Evolutionary conservation across 306 rosid species (phyloP).

Genomic region (Mucuna pruriens): DNA sequence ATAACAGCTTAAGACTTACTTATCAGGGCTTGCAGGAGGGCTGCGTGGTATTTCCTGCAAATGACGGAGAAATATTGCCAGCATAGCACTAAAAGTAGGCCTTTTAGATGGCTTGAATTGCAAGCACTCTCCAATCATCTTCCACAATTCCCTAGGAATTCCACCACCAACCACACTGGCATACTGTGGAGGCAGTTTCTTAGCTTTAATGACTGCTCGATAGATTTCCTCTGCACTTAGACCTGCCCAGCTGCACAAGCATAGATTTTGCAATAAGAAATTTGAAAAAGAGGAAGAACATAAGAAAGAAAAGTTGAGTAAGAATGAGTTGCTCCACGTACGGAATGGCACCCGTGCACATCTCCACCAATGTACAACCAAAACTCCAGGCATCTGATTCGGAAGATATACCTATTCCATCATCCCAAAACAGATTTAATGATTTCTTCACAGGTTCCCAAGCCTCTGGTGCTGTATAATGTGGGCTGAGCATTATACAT

Average conservation of each 20-base stretch:
- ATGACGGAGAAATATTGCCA: constrained; percentile 90
- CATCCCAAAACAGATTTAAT: constrained; percentile 93
- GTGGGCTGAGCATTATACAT: constrained; percentile 96
- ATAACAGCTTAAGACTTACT: constrained; percentile 62
- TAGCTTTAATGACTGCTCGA: constrained; percentile 81
- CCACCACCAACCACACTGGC: constrained; percentile 99
- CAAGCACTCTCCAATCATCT: constrained; percentile 98
- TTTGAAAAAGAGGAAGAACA: constrained; percentile 35
- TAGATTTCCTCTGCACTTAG: constrained; percentile 92
- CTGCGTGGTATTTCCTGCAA: constrained; percentile 95
- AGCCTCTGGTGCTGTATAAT: constrained; percentile 97
- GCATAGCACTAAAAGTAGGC: constrained; percentile 88
- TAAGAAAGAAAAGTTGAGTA: constrained; percentile 40
- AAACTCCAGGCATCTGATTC: constrained; percentile 99
- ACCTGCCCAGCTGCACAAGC: constrained; percentile 93
- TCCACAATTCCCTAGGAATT: constrained; percentile 97
- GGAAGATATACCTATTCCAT: constrained; percentile 89
- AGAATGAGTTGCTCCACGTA: constrained; percentile 66
- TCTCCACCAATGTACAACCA: constrained; percentile 99
- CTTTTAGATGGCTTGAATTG: constrained; percentile 91
- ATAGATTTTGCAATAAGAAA: constrained; percentile 39
- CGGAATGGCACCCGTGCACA: constrained; percentile 99
- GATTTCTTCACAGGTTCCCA: constrained; percentile 98
- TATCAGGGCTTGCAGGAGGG: constrained; percentile 94
- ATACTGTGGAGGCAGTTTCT: constrained; percentile 93